Evolutionary conservation across 768 basidiomycete species (phyloP).

Genomic region (Mycena alexandri): DNA sequence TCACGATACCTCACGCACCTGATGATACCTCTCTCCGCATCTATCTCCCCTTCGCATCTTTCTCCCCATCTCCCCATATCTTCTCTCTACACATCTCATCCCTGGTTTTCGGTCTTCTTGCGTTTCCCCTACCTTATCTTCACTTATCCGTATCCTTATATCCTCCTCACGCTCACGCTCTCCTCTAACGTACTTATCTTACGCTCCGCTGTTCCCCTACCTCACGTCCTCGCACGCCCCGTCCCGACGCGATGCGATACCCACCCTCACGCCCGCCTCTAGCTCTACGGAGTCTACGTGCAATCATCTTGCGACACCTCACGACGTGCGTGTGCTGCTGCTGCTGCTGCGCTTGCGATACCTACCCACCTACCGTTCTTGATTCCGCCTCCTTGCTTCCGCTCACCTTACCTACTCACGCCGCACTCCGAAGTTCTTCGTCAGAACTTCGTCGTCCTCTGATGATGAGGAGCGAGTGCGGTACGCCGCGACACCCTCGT

Average conservation of each 20-base stretch:
- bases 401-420: background rate
- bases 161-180: background rate
- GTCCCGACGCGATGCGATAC: constrained; percentile 13
- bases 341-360: constrained; percentile 30
- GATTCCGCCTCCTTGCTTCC: too few relatives aligned
- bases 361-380: background rate
- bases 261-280: constrained; percentile 7
- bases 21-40: constrained; percentile 32
- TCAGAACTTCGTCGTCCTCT: background rate
- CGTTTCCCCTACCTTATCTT: constrained; percentile 1
- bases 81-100: too few relatives aligned
- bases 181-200: constrained; percentile 11
- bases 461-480: background rate
- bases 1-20: constrained; percentile 35
- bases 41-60: background rate
- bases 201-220: background rate
- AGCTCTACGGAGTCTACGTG: too few relatives aligned
- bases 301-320: constrained; percentile 27
- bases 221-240: constrained; percentile 10
- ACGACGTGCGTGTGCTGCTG: constrained; percentile 8
- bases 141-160: constrained; percentile 38
- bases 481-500: constrained; percentile 21
- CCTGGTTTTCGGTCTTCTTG: background rate
- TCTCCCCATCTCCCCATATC: too few relatives aligned
- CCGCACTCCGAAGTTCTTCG: too few relatives aligned